Conservation (phyloP, 768 basidiomycete species). For the Pholiota microspora region DNA sequence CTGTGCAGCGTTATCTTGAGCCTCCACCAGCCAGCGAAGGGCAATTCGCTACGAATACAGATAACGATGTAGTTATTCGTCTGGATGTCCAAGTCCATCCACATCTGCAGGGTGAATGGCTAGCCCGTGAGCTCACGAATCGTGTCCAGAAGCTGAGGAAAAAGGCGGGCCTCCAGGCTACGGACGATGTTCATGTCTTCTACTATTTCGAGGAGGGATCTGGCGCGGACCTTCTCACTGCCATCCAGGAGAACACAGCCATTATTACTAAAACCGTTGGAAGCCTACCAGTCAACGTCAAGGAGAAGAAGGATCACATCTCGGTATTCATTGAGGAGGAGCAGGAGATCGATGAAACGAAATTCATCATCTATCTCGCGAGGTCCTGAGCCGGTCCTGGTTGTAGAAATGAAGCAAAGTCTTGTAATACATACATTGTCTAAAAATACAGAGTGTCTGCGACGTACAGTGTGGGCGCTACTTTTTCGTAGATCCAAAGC, state of each 20-base stretch:
- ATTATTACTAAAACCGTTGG: conserved; percentile 75
- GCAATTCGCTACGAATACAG: conserved; percentile 80
- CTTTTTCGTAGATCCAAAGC: conserved; percentile 86
- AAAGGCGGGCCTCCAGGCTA: conserved; percentile 92
- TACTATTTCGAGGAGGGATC: conserved; percentile 74
- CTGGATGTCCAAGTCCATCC: conserved; percentile 87
- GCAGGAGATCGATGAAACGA: conserved; percentile 80
- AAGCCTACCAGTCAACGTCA: conserved; percentile 61
- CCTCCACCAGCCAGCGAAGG: conserved; percentile 57
- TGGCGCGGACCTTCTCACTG: conserved; percentile 61
- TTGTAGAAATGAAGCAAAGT: conserved; percentile 16
- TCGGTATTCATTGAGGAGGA: conserved; percentile 78
- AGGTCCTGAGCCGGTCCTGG: conserved; percentile 34
- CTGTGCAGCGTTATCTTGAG: conserved; percentile 90
- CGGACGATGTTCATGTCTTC: conserved; percentile 89
- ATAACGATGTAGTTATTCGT: conserved; percentile 92
- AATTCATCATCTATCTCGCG: conserved; percentile 71
- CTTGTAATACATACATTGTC: conserved; percentile 22
- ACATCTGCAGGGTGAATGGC: conserved; percentile 84
- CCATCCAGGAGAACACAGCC: conserved; percentile 65
- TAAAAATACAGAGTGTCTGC: conserved; percentile 24
- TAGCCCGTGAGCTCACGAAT: conserved; percentile 87
- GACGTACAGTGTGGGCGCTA: conserved; percentile 36
- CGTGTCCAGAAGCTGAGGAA: conserved; percentile 95
- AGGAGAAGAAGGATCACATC: conserved; percentile 45